Conservation (phyloP, 768 basidiomycete genomes). For the Termitomyces sp. region DNA sequence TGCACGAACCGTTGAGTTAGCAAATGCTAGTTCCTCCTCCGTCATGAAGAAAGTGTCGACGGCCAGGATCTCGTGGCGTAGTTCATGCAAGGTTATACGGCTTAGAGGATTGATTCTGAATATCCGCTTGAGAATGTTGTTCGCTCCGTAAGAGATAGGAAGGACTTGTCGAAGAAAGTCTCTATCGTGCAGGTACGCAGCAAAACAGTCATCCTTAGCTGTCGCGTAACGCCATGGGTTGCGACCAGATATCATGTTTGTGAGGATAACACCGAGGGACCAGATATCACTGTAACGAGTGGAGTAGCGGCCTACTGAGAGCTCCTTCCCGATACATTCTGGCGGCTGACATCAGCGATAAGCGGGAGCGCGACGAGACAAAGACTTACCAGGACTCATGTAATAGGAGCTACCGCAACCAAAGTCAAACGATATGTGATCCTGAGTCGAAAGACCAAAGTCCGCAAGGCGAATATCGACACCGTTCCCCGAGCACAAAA, state of each 20-base stretch:
- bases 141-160: constrained; percentile 69
- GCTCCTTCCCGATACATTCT: constrained; percentile 56
- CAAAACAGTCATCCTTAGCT: constrained; percentile 65
- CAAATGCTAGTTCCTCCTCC: constrained; percentile 40
- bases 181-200: constrained; percentile 57
- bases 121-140: constrained; percentile 66
- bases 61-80: constrained; percentile 54
- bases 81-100: constrained; percentile 62
- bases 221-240: constrained; percentile 78
- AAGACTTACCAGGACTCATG: constrained; percentile 65
- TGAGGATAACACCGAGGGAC: constrained; percentile 77
- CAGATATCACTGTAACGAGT: constrained; percentile 69
- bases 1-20: constrained; percentile 25
- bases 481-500: constrained; percentile 59
- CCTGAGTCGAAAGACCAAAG: constrained; percentile 68
- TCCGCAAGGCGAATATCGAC: constrained; percentile 63
- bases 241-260: constrained; percentile 77
- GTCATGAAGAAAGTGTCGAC: constrained; percentile 64
- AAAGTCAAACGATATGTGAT: constrained; percentile 44
- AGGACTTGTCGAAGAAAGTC: constrained; percentile 66
- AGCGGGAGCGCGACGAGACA: constrained; percentile 2
- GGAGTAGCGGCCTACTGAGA: constrained; percentile 48
- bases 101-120: constrained; percentile 63
- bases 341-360: constrained; percentile 14
- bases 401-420: constrained; percentile 62